phyloP scores from a whole-genome alignment of 139 green algal genomes.

The Micractinium sp. region DNA sequence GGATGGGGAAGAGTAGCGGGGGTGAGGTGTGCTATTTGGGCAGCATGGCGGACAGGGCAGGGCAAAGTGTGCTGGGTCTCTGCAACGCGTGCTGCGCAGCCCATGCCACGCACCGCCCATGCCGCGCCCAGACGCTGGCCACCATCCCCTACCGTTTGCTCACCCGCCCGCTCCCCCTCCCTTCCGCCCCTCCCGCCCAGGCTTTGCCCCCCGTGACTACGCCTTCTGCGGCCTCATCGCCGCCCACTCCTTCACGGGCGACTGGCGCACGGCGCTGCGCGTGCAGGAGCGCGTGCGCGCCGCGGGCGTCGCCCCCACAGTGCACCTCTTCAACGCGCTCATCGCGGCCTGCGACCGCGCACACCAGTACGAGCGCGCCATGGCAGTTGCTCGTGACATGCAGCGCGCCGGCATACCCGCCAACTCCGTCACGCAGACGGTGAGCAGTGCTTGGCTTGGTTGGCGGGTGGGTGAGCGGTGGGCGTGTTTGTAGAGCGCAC shows the following conservation, averaged over 20 bases:
- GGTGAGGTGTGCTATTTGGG: neutral
- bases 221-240: constrained; percentile 82
- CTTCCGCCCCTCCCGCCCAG: neutral
- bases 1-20: neutral
- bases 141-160: neutral
- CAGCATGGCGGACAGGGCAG: neutral
- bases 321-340: constrained; percentile 90
- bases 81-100: neutral
- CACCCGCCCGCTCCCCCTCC: constrained; percentile 25
- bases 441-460: constrained; percentile 1
- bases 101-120: neutral
- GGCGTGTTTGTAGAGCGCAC: too few species aligned
- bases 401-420: neutral
- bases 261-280: constrained; percentile 61
- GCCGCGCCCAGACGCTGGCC: neutral
- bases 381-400: constrained; percentile 63
- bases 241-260: constrained; percentile 71
- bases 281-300: constrained; percentile 58
- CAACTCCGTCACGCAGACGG: constrained; percentile 46
- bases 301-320: constrained; percentile 43
- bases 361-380: constrained; percentile 59
- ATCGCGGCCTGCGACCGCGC: constrained; percentile 84
- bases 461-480: neutral
- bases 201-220: constrained; percentile 72
- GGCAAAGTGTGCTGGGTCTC: neutral